A percentile compares a stretch with the other conserved stretches of the same genome.
Evolutionary conservation across 345 rosid genomes (phyloP).

Genomic region (Bruguiera gymnorhiza): DNA sequence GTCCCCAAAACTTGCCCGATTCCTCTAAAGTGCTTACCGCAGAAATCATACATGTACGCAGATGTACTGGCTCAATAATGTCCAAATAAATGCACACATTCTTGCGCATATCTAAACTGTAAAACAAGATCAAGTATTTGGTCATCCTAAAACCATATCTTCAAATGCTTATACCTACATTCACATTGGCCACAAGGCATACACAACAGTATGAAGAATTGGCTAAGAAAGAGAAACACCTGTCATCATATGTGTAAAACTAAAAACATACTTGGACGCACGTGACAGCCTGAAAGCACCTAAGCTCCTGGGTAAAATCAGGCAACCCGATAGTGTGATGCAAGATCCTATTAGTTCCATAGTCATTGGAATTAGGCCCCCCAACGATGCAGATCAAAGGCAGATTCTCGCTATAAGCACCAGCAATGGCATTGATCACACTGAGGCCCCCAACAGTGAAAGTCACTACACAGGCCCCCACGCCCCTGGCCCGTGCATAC

Average conservation of each 20-base stretch:
- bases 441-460: constrained; percentile 81
- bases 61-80: no score
- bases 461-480: constrained; percentile 71
- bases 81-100: no score
- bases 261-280: constrained; percentile 45
- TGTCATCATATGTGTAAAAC: no score
- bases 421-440: constrained; percentile 64
- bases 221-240: no score
- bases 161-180: no score
- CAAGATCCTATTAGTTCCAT: constrained; percentile 62
- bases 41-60: no score
- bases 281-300: constrained; percentile 61
- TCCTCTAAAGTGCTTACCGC: no score
- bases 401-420: constrained; percentile 71
- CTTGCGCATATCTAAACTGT: no score
- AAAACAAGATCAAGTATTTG: no score
- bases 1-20: no score
- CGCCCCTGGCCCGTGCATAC: constrained; percentile 60
- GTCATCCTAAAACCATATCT: background rate
- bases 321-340: constrained; percentile 75
- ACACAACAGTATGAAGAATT: no score
- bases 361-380: constrained; percentile 68
- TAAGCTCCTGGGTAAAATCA: constrained; percentile 62
- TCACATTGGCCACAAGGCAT: no score
- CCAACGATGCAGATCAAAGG: constrained; percentile 66